Percentiles rank a stretch among this genome's conserved stretches.
Conservation (phyloP, 2,329 filamentous ascomycete genomes). For the Dactylella cylindrospora region DNA sequence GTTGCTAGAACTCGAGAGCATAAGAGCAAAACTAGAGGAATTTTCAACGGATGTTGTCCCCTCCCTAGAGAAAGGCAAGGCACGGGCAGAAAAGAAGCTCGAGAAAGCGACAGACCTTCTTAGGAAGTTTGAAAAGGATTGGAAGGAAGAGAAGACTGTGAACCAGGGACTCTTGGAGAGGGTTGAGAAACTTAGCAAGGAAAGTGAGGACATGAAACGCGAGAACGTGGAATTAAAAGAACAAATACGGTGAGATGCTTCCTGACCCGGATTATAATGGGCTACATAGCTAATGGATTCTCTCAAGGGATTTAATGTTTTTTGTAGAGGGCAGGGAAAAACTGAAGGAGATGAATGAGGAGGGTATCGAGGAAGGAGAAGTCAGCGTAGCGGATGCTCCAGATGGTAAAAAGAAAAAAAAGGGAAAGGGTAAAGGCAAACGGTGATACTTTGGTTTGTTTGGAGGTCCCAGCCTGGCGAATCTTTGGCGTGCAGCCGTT, state of each 20-base stretch:
- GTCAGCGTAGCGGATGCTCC: conserved; percentile 31
- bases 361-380: conserved; percentile 37
- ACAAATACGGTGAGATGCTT: conserved; percentile 21
- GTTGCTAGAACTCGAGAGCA: conserved; percentile 56
- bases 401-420: conserved; percentile 28
- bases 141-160: conserved; percentile 84
- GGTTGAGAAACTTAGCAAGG: conserved; percentile 69
- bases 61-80: conserved; percentile 70
- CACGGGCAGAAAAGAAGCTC: conserved; percentile 67
- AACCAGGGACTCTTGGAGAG: conserved; percentile 76
- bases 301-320: conserved; percentile 37
- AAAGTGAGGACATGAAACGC: conserved; percentile 60
- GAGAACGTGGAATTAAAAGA: conserved; percentile 61
- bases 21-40: conserved; percentile 60
- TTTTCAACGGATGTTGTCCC: conserved; percentile 63
- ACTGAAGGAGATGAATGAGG: conserved; percentile 41
- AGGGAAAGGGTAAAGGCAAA: conserved; percentile 39
- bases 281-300: no score
- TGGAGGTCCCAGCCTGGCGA: no score
- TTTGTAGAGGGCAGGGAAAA: conserved; percentile 41
- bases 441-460: no score
- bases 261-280: no score
- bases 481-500: no score
- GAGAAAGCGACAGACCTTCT: conserved; percentile 74
- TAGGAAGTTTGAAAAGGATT: conserved; percentile 70